Evolutionary conservation across 805 yeast species (phyloP), one percentile per base, ranked within the genome.

Genomic region (Saturnispora sekii): DNA sequence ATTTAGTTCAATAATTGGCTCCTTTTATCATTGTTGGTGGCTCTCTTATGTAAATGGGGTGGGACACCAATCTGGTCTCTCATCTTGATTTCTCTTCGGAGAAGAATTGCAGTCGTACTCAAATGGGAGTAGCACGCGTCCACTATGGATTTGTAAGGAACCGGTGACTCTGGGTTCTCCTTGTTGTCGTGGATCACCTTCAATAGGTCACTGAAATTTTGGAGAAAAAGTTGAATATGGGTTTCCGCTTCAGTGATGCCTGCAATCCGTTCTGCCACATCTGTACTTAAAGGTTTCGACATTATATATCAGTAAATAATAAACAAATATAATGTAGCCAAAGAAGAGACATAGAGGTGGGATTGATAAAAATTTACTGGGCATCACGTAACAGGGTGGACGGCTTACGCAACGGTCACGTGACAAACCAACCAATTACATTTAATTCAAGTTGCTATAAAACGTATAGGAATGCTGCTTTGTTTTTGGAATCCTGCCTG

Each of bases 21-120:
- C 41, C 82, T 64, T 57, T 82, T 81, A 50, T 66, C 71, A 34
- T 66, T 65, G 64, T 74, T 71, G 5, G 84, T 76, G 32, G 87
- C 85, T 63, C 81, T 81, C 51, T 79, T 79, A 42, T 80, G 82
- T 18, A 84, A 74, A 35, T 73, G 70, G 3, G 83, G 72, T 1
- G 95, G 93, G 26, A 65, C 34, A 84, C 10, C 76, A 79, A 31
- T 70, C 72, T 53, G 73, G 72, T 76, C 60, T 84, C 88, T 61
- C 11, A 73, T 54, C 55, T 76, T 76, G 37, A 84, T 76, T 53
- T 84, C 95, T 40, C 72, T 69, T n/a, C 88, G 67, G 31, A 84
- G 60, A 38, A 69, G 69, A 12, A 75, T 70, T 2, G 88, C 77
- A 4, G 83, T 70, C 31, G 63, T 68, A 54, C 83, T 78, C 3